A percentile compares a stretch with the other conserved stretches of the same genome.
Evolutionary conservation across 768 basidiomycete genomes (phyloP).

Genomic region (Auricularia heimuer): DNA sequence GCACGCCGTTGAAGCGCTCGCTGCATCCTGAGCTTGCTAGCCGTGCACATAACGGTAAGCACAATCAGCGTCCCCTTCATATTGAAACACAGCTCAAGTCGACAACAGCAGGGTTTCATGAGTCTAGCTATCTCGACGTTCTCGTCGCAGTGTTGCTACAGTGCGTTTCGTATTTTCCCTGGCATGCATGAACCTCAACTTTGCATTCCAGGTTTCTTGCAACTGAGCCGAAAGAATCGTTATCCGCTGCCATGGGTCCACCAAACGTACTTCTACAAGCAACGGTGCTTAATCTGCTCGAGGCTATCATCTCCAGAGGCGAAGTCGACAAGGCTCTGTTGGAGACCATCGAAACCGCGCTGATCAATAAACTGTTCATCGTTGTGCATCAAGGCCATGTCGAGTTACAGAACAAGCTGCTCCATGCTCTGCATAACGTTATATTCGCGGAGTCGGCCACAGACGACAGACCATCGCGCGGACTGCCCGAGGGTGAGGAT

Average conservation of each 20-base stretch:
- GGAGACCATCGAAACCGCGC: constrained; percentile 55
- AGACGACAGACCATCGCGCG: neutral
- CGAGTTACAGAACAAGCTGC: constrained; percentile 86
- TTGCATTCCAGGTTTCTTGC: constrained; percentile 49
- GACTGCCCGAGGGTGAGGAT: constrained; percentile 5
- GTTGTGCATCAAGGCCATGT: constrained; percentile 59
- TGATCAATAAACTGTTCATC: constrained; percentile 67
- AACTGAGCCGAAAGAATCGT: constrained; percentile 55
- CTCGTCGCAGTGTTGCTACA: constrained; percentile 63
- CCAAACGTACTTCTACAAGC: constrained; percentile 62
- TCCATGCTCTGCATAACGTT: constrained; percentile 82
- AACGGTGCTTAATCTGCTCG: constrained; percentile 69
- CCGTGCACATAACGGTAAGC: constrained; percentile 51
- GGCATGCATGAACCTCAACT: neutral
- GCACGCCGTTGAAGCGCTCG: constrained; percentile 53
- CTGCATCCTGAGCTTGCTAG: constrained; percentile 51
- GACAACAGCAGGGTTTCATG: constrained; percentile 30
- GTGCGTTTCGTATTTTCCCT: constrained; percentile 29
- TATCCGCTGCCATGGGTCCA: constrained; percentile 43
- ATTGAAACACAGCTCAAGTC: neutral
- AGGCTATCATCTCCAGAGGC: constrained; percentile 70
- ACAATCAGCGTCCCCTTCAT: neutral
- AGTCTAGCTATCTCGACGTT: constrained; percentile 67
- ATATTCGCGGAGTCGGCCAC: constrained; percentile 40
- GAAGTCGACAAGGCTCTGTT: constrained; percentile 57